phyloP scores from a whole-genome alignment of 768 basidiomycete species.

The Termitomyces sp. region DNA sequence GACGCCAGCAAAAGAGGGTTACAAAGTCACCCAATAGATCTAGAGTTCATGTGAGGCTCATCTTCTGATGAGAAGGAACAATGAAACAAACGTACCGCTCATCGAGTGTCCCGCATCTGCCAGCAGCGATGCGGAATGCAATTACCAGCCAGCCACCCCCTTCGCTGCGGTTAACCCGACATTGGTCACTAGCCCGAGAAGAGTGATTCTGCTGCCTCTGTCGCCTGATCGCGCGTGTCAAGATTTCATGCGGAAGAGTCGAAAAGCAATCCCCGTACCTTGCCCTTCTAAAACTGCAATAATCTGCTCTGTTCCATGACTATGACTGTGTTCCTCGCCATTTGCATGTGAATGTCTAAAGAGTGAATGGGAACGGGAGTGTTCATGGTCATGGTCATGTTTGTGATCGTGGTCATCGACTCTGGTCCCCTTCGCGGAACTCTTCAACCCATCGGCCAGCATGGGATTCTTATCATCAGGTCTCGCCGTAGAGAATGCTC shows the following conservation, averaged over 20 bases:
- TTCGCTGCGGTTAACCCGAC: constrained; percentile 79
- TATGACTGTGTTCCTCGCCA: constrained; percentile 49
- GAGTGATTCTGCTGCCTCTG: constrained; percentile 78
- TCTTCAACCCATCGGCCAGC: background rate
- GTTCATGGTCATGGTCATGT: constrained; percentile 30
- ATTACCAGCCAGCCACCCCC: constrained; percentile 82
- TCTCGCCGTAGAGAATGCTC: constrained; percentile 23
- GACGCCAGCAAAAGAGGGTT: constrained; percentile 83
- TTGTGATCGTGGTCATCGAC: constrained; percentile 13
- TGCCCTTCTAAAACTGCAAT: constrained; percentile 63
- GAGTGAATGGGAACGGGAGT: constrained; percentile 57
- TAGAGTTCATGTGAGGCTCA: constrained; percentile 21
- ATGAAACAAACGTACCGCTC: constrained; percentile 61
- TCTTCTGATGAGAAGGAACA: background rate
- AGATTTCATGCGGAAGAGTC: background rate
- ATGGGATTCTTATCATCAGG: constrained; percentile 1
- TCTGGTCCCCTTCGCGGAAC: constrained; percentile 2
- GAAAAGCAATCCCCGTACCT: constrained; percentile 39
- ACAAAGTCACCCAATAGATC: constrained; percentile 90
- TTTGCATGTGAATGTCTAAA: constrained; percentile 68
- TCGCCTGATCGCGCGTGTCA: constrained; percentile 48
- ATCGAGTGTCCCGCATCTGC: constrained; percentile 93
- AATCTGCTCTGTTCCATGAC: constrained; percentile 62
- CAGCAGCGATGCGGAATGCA: constrained; percentile 87
- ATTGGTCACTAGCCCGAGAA: constrained; percentile 82